Base-by-base conservation (phyloP, 2,329 filamentous ascomycete species). In the Ilyonectria robusta region DNA sequence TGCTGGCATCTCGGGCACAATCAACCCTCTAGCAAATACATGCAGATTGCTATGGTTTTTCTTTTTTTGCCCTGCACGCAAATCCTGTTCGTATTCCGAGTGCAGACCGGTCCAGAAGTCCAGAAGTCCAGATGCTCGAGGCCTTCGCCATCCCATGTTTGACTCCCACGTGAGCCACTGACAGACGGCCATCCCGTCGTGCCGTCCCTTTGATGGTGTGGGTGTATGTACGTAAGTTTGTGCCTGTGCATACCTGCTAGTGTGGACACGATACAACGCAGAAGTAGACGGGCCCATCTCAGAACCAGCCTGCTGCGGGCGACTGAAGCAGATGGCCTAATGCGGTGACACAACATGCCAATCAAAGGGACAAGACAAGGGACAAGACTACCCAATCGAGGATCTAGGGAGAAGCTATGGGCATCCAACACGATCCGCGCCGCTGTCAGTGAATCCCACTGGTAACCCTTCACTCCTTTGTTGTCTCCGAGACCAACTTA, bases 61-160 rank as follows among this genome's bases (percentile, higher is more conserved):
- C 21, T 47, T 40, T 23, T 21, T 48, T 65, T 23, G 26, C 51
- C 40, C 48, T n/a, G 37, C 48, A 37, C 48, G 31, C 42, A 64
- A 44, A 59, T 56, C 55, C 60, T 58, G 65, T 58, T 62, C 57
- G 68, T 66, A 53, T 70, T 67, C 61, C 57, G 48, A 57, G 59
- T 50, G 59, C 63, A 55, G 54, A 61, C 47, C 58, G 65, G 75
- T 74, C 76, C 67, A 77, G 75, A 76, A 76, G 48, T 57, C 54
- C 66, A 69, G 55, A 68, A 76, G 48, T 57, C 54, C 66, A 69
- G 55, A 68, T 65, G 55, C 69, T 69, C 71, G 67, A 59, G 37
- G 59, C 55, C 68, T 63, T 65, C 60, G 61, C 61, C 54, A 57
- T 61, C 42, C 66, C 53, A 60, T 48, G 69, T 70, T 74, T 70